Evolutionary conservation across 805 yeast genomes (phyloP).

Genomic region (Candida ascalaphidarum): DNA sequence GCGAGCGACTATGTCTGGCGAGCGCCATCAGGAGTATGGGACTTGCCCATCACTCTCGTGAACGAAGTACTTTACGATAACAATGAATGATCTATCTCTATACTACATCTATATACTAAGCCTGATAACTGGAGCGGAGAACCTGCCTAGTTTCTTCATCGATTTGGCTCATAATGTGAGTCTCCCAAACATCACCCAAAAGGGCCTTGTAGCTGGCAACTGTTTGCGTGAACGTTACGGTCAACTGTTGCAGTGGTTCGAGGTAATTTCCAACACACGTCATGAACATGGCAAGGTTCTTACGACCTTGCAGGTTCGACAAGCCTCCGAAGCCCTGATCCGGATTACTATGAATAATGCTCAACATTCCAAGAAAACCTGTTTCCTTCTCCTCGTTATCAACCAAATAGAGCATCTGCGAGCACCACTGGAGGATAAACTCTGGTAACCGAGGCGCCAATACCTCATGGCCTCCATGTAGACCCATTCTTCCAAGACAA

Average conservation of each 20-base stretch:
- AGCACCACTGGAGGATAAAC: constrained; percentile 63
- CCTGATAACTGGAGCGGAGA: constrained; percentile 12
- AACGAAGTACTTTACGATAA: constrained; percentile 54
- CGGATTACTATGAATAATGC: constrained; percentile 58
- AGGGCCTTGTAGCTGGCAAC: constrained; percentile 37
- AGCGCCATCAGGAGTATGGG: constrained; percentile 82
- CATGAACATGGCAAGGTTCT: constrained; percentile 44
- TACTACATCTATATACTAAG: too few relatives aligned
- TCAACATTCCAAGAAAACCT: constrained; percentile 78
- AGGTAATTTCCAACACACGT: constrained; percentile 51
- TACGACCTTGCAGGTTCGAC: constrained; percentile 35
- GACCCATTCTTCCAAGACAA: constrained; percentile 80
- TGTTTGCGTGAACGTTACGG: constrained; percentile 35
- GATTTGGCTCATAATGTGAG: constrained; percentile 19
- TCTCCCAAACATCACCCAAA: constrained; percentile 25
- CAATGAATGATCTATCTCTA: too few relatives aligned
- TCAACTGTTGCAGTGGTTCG: constrained; percentile 40
- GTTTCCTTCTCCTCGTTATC: constrained; percentile 86
- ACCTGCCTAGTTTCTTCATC: constrained; percentile 20
- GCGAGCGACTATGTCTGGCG: constrained; percentile 36
- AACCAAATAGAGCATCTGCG: constrained; percentile 53
- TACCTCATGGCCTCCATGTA: constrained; percentile 47
- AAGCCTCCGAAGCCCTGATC: constrained; percentile 43
- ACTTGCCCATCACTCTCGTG: constrained; percentile 65
- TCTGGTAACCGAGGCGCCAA: constrained; percentile 48